phyloP scores from a whole-genome alignment of 371 early-diverging fungal genomes.

The Syncephalis plumigaleata region DNA sequence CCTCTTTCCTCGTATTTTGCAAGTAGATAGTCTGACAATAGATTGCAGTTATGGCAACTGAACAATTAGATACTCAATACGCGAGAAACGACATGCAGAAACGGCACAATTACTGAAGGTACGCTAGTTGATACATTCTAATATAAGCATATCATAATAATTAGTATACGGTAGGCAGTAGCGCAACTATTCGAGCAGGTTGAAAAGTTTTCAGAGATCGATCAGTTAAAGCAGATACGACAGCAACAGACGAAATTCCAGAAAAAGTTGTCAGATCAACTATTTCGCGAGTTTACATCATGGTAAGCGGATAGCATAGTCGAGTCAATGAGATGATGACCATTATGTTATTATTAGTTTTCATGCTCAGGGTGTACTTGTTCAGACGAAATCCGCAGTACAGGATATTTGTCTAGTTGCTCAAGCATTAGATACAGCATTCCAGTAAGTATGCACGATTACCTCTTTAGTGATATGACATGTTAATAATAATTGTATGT shows the following conservation, averaged over 20 bases:
- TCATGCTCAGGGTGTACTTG: background rate
- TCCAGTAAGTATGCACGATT: constrained; percentile 10
- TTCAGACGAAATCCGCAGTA: no score
- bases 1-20: no score
- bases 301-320: background rate
- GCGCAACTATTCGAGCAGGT: constrained; percentile 62
- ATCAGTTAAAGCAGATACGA: constrained; percentile 33
- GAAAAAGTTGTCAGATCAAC: constrained; percentile 39
- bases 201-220: constrained; percentile 48
- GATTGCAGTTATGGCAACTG: constrained; percentile 46
- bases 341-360: background rate
- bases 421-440: background rate
- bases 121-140: background rate
- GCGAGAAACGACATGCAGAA: constrained; percentile 52
- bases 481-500: background rate
- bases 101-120: constrained; percentile 64
- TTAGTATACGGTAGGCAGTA: constrained; percentile 32
- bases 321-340: no score
- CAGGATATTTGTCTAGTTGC: background rate
- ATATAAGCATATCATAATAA: background rate
- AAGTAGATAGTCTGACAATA: background rate
- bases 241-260: constrained; percentile 30
- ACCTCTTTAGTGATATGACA: background rate
- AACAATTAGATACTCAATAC: constrained; percentile 52
- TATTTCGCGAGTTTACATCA: constrained; percentile 8